A percentile compares a stretch with the other conserved stretches of the same genome.
Conservation (phyloP, 2,329 filamentous ascomycete species). For the Exophiala spinifera region DNA sequence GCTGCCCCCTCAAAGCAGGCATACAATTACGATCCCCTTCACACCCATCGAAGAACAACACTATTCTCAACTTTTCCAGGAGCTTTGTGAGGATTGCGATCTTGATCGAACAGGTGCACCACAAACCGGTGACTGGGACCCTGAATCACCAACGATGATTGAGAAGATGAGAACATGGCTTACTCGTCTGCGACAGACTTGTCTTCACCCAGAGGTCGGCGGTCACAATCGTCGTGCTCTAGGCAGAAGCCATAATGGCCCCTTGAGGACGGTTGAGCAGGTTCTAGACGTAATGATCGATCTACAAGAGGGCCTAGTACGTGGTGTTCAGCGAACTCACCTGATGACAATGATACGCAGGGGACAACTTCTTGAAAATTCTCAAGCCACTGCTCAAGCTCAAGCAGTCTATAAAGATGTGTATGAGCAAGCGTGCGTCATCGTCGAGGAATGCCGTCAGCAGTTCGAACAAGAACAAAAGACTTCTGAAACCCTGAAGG, state of each 20-base stretch:
- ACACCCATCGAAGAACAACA: slow-evolving; percentile 88
- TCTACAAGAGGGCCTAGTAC: slow-evolving; percentile 66
- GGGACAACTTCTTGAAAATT: slow-evolving; percentile 78
- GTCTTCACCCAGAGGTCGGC: slow-evolving; percentile 80
- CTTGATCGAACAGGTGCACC: slow-evolving; percentile 65
- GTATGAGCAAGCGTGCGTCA: slow-evolving; percentile 45
- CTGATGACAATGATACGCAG: slow-evolving; percentile 62
- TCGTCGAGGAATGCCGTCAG: slow-evolving; percentile 61
- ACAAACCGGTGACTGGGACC: slow-evolving; percentile 60
- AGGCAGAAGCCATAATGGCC: slow-evolving; percentile 62
- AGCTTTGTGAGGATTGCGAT: slow-evolving; percentile 69
- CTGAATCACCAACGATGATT: slow-evolving; percentile 54
- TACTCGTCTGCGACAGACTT: slow-evolving; percentile 72
- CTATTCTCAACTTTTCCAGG: slow-evolving; percentile 70
- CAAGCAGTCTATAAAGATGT: slow-evolving; percentile 66
- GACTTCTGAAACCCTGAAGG: slow-evolving; percentile 34
- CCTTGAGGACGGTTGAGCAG: slow-evolving; percentile 77
- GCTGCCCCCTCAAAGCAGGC: slow-evolving; percentile 77
- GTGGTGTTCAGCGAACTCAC: slow-evolving; percentile 65
- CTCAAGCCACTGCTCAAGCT: slow-evolving; percentile 64
- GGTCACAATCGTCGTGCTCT: slow-evolving; percentile 62
- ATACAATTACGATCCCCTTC: slow-evolving; percentile 86
- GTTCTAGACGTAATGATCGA: slow-evolving; percentile 91
- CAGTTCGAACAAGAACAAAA: slow-evolving; percentile 53
- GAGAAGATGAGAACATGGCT: slow-evolving; percentile 79